Conservation (phyloP, 139 green algal genomes). For the Chlamydomonas applanata region DNA sequence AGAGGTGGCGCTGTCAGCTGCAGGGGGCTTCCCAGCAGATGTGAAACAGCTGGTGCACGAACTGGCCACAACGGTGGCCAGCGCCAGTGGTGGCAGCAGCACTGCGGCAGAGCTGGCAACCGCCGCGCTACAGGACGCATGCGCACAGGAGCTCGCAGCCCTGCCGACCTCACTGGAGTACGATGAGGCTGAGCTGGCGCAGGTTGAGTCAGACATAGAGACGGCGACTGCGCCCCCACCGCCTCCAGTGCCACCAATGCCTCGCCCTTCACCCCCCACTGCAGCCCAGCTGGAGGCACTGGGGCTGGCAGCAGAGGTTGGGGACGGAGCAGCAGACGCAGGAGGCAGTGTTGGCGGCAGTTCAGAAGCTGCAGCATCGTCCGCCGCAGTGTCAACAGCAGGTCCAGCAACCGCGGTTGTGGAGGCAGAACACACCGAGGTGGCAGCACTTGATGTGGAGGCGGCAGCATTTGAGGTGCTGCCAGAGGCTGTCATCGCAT, state of each 20-base stretch:
- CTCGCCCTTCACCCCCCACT: too few relatives aligned
- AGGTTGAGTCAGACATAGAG: not conserved
- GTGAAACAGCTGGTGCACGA: not conserved
- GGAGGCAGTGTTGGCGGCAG: too few relatives aligned
- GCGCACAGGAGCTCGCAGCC: constrained; percentile 4
- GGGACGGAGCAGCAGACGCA: too few relatives aligned
- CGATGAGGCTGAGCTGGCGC: not conserved
- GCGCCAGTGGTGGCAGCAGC: not conserved
- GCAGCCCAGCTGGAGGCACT: too few relatives aligned
- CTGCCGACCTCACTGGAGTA: constrained; percentile 5
- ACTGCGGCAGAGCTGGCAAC: not conserved
- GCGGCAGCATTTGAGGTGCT: not conserved
- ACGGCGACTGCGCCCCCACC: not conserved
- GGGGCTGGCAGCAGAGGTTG: too few relatives aligned
- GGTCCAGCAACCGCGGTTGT: too few relatives aligned
- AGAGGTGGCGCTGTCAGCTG: constrained; percentile 1
- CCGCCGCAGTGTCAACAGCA: too few relatives aligned
- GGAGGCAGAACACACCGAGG: not conserved
- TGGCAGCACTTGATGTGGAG: not conserved
- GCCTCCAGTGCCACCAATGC: not conserved
- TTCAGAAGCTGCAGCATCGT: too few relatives aligned
- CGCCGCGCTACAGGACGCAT: not conserved
- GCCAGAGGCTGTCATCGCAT: not conserved
- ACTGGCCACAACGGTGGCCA: not conserved
- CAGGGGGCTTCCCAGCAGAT: not conserved